phyloP scores from a whole-genome alignment of 345 rosid species.

The Syzygium aqueum region DNA sequence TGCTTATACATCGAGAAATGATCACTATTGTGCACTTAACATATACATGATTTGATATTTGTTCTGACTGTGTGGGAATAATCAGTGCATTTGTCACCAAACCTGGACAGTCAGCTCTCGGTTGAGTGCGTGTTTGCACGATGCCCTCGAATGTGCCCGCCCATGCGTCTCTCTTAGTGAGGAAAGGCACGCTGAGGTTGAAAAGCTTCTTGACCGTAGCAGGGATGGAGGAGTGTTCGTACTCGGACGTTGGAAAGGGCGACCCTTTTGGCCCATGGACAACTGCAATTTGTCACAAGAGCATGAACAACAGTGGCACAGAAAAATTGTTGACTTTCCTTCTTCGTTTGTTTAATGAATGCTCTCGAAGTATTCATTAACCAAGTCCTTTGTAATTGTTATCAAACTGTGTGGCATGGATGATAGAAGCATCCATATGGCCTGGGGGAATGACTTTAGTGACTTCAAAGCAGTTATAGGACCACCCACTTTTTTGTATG shows the following conservation, averaged over 20 bases:
- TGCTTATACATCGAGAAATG: background rate
- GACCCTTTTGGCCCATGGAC: constrained; percentile 82
- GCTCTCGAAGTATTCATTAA: too few relatives aligned
- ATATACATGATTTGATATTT: background rate
- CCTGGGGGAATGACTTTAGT: too few relatives aligned
- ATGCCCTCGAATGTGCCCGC: constrained; percentile 79
- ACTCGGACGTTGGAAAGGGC: constrained; percentile 74
- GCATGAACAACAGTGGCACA: background rate
- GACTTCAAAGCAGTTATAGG: too few relatives aligned
- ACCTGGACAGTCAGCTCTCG: constrained; percentile 91
- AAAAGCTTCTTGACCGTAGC: constrained; percentile 84
- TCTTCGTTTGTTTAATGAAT: background rate
- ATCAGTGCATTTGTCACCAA: background rate
- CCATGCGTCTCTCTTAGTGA: constrained; percentile 85
- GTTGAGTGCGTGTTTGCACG: constrained; percentile 38
- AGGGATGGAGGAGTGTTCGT: constrained; percentile 88
- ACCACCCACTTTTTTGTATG: too few relatives aligned
- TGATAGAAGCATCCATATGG: too few relatives aligned
- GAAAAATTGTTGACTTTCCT: background rate
- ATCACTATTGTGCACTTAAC: background rate
- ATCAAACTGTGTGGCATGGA: too few relatives aligned
- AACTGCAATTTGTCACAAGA: constrained; percentile 24
- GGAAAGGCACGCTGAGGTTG: constrained; percentile 57
- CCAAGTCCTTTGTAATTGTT: too few relatives aligned
- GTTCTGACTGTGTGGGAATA: background rate